A percentile compares a stretch with the other conserved stretches of the same genome.
Conservation (phyloP, 78 protist species). For the Ministeria vibrans region DNA sequence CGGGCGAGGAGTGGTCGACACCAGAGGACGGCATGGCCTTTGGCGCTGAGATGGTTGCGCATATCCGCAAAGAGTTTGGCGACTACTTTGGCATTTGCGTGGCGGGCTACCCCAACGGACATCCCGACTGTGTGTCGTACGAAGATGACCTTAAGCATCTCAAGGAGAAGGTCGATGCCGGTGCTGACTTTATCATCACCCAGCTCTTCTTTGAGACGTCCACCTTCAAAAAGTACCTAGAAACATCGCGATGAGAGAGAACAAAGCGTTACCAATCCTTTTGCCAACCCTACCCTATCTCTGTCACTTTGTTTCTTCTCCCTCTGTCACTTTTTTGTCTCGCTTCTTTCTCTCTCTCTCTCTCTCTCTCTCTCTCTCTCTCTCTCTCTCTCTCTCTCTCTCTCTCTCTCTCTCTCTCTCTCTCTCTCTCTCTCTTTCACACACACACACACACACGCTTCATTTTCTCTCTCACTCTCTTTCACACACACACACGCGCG, state of each 20-base stretch:
- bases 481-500: no score
- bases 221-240: slow-evolving; percentile 42
- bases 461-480: no score
- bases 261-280: no score
- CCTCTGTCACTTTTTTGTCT: no score
- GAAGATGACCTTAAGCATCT: slow-evolving; percentile 59
- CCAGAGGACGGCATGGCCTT: slow-evolving; percentile 65
- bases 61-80: slow-evolving; percentile 75
- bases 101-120: slow-evolving; percentile 90
- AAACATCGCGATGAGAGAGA: no score
- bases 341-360: no score
- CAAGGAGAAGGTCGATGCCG: slow-evolving; percentile 87
- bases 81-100: slow-evolving; percentile 82
- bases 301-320: no score
- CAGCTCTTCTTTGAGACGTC: slow-evolving; percentile 87
- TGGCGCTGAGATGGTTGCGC: slow-evolving; percentile 83
- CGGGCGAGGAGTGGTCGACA: slow-evolving; percentile 72
- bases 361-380: no score
- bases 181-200: slow-evolving; percentile 91
- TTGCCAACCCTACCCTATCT: not conserved
- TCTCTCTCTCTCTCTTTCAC: no score
- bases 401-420: no score
- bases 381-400: no score
- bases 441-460: no score
- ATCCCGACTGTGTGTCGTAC: slow-evolving; percentile 48